Evolutionary conservation across 2,329 filamentous ascomycete genomes (phyloP).

Genomic region (Elsinoe arachidis): DNA sequence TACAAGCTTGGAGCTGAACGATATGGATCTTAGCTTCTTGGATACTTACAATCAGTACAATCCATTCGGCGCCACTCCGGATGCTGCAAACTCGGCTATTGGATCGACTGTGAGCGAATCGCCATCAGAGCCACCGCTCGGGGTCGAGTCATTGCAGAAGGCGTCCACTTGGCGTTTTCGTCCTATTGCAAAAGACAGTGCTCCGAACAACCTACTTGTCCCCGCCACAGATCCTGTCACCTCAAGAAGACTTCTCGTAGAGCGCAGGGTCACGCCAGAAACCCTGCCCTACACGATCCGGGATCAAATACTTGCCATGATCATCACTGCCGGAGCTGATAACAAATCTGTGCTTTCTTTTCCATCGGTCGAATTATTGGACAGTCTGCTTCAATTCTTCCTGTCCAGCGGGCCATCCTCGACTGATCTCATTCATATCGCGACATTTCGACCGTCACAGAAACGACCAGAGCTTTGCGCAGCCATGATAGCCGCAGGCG

Average conservation of each 20-base stretch:
- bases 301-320: conserved; percentile 56
- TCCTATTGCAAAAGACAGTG: conserved; percentile 30
- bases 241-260: conserved; percentile 27
- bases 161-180: conserved; percentile 39
- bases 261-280: conserved; percentile 35
- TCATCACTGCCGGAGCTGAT: conserved; percentile 48
- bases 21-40: conserved; percentile 37
- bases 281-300: conserved; percentile 34
- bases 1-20: conserved; percentile 37
- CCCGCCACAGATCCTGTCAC: conserved; percentile 30
- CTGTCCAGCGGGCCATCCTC: conserved; percentile 44
- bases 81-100: conserved; percentile 15
- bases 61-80: conserved; percentile 32
- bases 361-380: conserved; percentile 51
- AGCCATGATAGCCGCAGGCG: conserved; percentile 53
- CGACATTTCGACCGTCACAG: conserved; percentile 48
- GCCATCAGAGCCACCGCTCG: conserved; percentile 22
- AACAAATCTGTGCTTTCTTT: conserved; percentile 51
- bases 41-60: conserved; percentile 39
- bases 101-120: conserved; percentile 26
- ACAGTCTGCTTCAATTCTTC: conserved; percentile 54
- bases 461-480: conserved; percentile 53
- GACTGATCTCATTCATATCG: conserved; percentile 52
- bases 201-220: conserved; percentile 32
- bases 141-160: conserved; percentile 31